Evolutionary conservation across 352 stramenopile genomes (phyloP).

Genomic region (Globisporangium spiculum): DNA sequence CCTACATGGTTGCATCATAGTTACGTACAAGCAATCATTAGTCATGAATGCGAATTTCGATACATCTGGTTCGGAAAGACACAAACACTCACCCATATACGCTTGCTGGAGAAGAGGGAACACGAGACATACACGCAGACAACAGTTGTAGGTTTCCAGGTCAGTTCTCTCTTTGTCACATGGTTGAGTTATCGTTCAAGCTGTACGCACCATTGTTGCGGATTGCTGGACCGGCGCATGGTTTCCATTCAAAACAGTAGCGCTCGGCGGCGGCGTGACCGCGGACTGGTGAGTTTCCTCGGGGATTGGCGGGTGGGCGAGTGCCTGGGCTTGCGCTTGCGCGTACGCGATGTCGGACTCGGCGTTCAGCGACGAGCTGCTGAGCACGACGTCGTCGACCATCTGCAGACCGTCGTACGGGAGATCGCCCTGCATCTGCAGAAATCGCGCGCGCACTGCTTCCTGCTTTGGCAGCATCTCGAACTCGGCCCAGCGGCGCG

Average conservation of each 20-base stretch:
- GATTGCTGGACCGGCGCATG: background rate
- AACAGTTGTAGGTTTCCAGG: background rate
- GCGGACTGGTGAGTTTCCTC: slow-evolving; percentile 1
- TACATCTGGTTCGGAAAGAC: background rate
- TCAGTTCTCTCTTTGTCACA: background rate
- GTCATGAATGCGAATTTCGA: background rate
- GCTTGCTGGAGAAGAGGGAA: background rate
- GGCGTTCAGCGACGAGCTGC: slow-evolving; percentile 38
- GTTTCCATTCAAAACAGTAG: background rate
- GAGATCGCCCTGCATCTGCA: slow-evolving; percentile 66
- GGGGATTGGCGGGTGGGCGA: slow-evolving; percentile 31
- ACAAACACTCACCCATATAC: slow-evolving; percentile 23
- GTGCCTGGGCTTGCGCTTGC: slow-evolving; percentile 40
- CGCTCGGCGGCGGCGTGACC: background rate
- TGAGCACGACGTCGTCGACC: slow-evolving; percentile 72
- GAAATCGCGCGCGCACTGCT: slow-evolving; percentile 42
- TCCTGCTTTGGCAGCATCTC: slow-evolving; percentile 81
- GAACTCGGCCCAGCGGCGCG: slow-evolving; percentile 72
- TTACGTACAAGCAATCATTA: background rate
- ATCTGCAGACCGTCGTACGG: slow-evolving; percentile 64
- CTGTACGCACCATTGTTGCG: slow-evolving; percentile 16
- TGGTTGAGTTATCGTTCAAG: background rate
- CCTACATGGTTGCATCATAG: slow-evolving; percentile 13
- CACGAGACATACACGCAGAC: background rate
- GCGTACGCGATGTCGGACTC: slow-evolving; percentile 64